Evolutionary conservation across 805 yeast genomes (phyloP).

Genomic region (Limtongia smithiae): DNA sequence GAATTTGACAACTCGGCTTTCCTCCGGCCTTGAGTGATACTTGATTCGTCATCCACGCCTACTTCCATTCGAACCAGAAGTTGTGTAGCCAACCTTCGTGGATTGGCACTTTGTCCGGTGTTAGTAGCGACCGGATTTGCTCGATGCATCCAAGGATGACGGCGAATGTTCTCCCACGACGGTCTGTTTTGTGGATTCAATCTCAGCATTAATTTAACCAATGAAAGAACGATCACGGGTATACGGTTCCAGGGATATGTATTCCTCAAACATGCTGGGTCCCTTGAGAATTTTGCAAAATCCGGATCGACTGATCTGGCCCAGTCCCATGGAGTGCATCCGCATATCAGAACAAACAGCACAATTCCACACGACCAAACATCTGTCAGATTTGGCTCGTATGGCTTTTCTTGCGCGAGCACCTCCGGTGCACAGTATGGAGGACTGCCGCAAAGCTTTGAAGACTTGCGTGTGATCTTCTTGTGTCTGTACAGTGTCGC

Average conservation of each 20-base stretch:
- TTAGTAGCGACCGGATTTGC: conserved; percentile 44
- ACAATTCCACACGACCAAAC: conserved; percentile 59
- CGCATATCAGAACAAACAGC: conserved; percentile 57
- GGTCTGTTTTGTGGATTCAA: conserved; percentile 48
- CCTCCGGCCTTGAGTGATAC: neutral
- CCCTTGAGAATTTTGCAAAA: conserved; percentile 41
- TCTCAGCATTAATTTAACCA: conserved; percentile 52
- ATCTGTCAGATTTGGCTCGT: conserved; percentile 58
- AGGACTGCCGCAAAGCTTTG: conserved; percentile 65
- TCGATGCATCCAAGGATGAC: conserved; percentile 56
- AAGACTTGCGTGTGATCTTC: conserved; percentile 48
- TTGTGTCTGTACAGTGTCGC: conserved; percentile 57
- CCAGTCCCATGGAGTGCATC: conserved; percentile 70
- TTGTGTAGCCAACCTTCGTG: conserved; percentile 49
- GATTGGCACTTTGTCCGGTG: conserved; percentile 53
- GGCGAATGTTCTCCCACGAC: conserved; percentile 41
- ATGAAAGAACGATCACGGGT: conserved; percentile 47
- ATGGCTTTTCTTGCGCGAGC: conserved; percentile 42
- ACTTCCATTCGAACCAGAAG: conserved; percentile 52
- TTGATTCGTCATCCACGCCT: conserved; percentile 33
- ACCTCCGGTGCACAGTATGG: conserved; percentile 81
- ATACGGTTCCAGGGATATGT: conserved; percentile 55
- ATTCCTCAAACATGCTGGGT: conserved; percentile 28
- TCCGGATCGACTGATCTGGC: conserved; percentile 54
- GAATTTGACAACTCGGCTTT: conserved; percentile 8